Evolutionary conservation across 352 stramenopile species (phyloP).

Genomic region (Saprolegnia diclina): DNA sequence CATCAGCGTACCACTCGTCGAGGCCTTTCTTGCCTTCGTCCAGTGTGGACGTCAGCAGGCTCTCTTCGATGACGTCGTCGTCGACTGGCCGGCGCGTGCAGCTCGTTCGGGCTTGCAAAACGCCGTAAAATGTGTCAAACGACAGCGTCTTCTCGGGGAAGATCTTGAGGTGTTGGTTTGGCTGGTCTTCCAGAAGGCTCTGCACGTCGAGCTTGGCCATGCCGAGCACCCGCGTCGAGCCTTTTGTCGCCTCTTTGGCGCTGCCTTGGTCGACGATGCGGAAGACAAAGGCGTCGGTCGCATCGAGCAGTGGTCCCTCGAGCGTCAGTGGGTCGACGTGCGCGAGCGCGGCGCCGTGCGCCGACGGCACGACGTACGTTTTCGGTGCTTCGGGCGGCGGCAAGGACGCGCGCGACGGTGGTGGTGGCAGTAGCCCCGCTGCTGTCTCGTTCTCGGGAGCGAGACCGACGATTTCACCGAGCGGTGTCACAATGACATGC

Average conservation of each 20-base stretch:
- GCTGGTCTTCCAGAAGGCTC: constrained; percentile 33
- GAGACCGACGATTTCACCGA: constrained; percentile 32
- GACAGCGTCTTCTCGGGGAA: constrained; percentile 35
- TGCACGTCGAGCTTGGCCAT: constrained; percentile 50
- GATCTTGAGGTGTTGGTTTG: constrained; percentile 40
- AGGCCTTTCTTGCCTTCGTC: constrained; percentile 29
- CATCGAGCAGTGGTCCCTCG: neutral
- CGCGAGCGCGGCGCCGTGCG: neutral
- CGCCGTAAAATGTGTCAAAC: constrained; percentile 55
- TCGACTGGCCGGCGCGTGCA: constrained; percentile 25
- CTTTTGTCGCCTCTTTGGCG: neutral
- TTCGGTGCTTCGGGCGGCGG: neutral
- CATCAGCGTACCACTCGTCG: constrained; percentile 36
- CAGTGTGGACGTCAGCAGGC: neutral
- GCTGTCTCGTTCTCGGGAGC: constrained; percentile 25
- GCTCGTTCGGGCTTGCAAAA: constrained; percentile 36
- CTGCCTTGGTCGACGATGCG: constrained; percentile 38
- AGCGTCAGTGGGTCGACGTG: neutral
- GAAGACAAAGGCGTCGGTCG: constrained; percentile 35
- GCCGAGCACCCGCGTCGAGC: constrained; percentile 31
- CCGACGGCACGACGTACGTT: constrained; percentile 9
- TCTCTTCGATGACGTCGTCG: constrained; percentile 14
- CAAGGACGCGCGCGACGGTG: neutral
- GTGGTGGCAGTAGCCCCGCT: neutral
- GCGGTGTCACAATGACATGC: constrained; percentile 23